Conservation (phyloP, 2,329 filamentous ascomycete genomes). For the Fusarium cicatricum region DNA sequence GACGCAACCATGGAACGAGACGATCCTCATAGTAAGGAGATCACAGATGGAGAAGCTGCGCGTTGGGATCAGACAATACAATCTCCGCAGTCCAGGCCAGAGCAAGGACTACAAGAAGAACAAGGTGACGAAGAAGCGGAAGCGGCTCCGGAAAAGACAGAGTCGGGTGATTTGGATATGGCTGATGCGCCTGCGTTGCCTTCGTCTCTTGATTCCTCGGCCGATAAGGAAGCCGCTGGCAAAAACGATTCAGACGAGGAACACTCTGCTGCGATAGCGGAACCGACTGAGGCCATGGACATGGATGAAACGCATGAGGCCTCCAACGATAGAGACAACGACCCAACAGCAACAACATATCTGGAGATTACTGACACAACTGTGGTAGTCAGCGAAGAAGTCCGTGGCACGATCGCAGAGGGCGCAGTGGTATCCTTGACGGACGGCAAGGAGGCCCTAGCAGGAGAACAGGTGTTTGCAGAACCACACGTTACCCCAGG, state of each 20-base stretch:
- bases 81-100: not conserved
- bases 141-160: not conserved
- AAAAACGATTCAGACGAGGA: not conserved
- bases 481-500: constrained; percentile 12
- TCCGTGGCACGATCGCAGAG: constrained; percentile 12
- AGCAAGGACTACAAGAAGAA: not conserved
- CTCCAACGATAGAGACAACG: not conserved
- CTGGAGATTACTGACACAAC: constrained; percentile 19
- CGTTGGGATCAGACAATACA: not conserved
- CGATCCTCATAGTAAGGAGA: not conserved
- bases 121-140: not conserved
- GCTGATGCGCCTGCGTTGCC: not conserved
- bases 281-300: constrained; percentile 34
- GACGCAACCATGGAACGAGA: not conserved
- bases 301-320: constrained; percentile 22
- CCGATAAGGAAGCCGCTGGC: not conserved
- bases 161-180: constrained; percentile 18
- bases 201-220: no score
- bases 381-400: constrained; percentile 14
- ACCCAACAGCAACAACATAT: constrained; percentile 4
- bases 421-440: constrained; percentile 1
- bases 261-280: not conserved
- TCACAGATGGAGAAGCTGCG: constrained; percentile 3
- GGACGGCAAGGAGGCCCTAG: constrained; percentile 2
- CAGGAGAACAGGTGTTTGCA: constrained; percentile 10